Evolutionary conservation across 805 yeast species (phyloP).

Genomic region (Schizosaccharomyces pombe): DNA sequence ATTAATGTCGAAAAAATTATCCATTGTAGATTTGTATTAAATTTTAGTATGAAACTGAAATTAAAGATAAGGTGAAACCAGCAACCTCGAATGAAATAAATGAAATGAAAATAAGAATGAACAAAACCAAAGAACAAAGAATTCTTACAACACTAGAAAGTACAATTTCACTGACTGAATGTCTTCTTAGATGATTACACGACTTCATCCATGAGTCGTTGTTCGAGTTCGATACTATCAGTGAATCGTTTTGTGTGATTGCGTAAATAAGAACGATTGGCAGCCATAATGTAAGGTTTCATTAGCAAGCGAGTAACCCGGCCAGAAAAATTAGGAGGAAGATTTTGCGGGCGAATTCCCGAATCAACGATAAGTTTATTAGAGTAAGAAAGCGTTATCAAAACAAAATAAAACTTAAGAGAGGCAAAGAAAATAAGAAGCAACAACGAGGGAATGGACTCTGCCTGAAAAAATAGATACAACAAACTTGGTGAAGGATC

Average conservation of each 20-base stretch:
- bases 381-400: slow-evolving; percentile 6
- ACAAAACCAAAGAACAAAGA: not conserved
- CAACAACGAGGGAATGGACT: slow-evolving; percentile 11
- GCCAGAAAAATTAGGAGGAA: not conserved
- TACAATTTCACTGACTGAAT: not conserved
- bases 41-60: no score
- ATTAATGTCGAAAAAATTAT: no score
- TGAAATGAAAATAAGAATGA: no score
- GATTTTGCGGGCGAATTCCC: not conserved
- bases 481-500: not conserved
- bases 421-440: slow-evolving; percentile 9
- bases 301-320: not conserved
- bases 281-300: slow-evolving; percentile 1
- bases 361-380: not conserved
- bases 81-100: no score
- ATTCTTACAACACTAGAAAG: not conserved
- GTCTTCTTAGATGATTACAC: not conserved
- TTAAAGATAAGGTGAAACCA: no score
- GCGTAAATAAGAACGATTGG: not conserved
- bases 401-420: slow-evolving; percentile 10
- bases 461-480: slow-evolving; percentile 7
- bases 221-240: not conserved
- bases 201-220: not conserved
- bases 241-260: not conserved
- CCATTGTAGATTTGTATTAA: no score